Conservation (phyloP, 306 rosid species). For the Senna siamea region DNA sequence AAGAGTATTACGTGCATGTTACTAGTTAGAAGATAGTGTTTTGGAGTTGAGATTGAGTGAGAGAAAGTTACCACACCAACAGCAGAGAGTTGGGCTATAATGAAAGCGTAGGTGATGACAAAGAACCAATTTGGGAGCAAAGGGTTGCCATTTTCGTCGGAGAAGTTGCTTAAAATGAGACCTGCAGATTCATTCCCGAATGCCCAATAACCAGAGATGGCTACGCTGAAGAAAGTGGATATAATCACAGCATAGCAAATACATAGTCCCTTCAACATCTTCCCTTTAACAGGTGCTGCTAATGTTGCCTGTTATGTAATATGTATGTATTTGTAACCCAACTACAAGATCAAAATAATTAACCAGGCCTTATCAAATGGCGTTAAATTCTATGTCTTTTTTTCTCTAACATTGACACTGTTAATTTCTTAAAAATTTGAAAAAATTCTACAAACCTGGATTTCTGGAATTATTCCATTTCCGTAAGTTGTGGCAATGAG, state of each 20-base stretch:
- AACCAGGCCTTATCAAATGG: too few relatives aligned
- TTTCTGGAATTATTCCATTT: conserved; percentile 65
- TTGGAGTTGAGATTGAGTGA: too few relatives aligned
- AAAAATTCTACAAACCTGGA: too few relatives aligned
- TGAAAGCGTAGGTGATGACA: conserved; percentile 51
- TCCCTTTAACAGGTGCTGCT: conserved; percentile 64
- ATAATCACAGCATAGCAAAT: conserved; percentile 49
- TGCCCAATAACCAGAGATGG: conserved; percentile 66
- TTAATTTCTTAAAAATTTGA: too few relatives aligned
- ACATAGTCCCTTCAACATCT: conserved; percentile 63
- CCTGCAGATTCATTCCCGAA: conserved; percentile 58
- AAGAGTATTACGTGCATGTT: too few relatives aligned
- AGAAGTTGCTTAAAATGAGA: conserved; percentile 47
- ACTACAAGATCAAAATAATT: too few relatives aligned
- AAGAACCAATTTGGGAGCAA: conserved; percentile 60
- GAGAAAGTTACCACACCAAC: conserved; percentile 49
- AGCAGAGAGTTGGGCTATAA: conserved; percentile 54
- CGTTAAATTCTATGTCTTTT: too few relatives aligned
- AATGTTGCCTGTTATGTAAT: conserved; percentile 48
- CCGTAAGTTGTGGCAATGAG: conserved; percentile 64
- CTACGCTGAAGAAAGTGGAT: conserved; percentile 53
- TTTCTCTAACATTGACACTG: too few relatives aligned
- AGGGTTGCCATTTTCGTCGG: conserved; percentile 41
- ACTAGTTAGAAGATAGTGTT: too few relatives aligned
- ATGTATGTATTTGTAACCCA: not conserved